Evolutionary conservation across 257 asterid species (phyloP).

Genomic region (Gardenia jasminoides): DNA sequence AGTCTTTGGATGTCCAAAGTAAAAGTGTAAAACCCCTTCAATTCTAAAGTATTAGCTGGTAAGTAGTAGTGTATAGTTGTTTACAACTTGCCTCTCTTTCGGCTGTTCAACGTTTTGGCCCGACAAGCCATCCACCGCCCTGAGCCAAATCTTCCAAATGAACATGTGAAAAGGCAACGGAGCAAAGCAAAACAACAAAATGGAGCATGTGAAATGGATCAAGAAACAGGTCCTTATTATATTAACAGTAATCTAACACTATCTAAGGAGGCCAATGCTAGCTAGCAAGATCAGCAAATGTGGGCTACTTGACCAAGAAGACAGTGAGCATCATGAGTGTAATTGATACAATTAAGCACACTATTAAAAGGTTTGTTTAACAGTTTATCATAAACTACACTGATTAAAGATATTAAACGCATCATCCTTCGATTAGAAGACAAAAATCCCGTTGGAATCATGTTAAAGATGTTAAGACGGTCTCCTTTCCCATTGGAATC

Average conservation of each 20-base stretch:
- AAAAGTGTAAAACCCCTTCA: not conserved
- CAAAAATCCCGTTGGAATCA: not conserved
- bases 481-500: not conserved
- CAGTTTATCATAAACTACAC: not conserved
- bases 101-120: too few relatives aligned
- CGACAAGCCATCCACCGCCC: too few relatives aligned
- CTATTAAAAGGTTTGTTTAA: not conserved
- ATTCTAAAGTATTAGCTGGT: not conserved
- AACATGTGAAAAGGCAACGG: not conserved
- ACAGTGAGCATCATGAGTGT: too few relatives aligned
- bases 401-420: not conserved
- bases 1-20: not conserved
- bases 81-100: not conserved
- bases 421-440: not conserved
- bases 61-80: not conserved
- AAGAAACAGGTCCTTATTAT: not conserved
- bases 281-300: not conserved
- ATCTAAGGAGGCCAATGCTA: not conserved
- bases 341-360: not conserved
- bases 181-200: constrained; percentile 10
- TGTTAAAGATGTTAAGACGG: not conserved
- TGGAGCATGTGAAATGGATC: constrained; percentile 1
- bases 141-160: not conserved
- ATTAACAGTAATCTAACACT: not conserved
- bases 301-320: not conserved